Conservation (phyloP, 306 rosid genomes). For the Dryas drummondii region DNA sequence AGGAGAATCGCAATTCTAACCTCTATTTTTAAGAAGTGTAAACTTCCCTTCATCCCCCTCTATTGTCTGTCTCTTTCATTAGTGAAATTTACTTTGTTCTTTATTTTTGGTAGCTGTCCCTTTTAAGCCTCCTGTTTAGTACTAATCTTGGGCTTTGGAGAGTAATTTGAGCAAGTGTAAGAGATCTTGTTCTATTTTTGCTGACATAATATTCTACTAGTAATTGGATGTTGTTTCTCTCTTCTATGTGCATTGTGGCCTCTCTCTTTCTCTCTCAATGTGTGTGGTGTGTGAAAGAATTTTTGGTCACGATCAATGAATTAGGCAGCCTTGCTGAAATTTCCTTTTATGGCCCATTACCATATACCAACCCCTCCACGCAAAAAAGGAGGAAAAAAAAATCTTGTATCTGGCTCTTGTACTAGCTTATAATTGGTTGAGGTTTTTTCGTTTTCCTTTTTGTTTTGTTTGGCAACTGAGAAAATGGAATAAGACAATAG, state of each 20-base stretch:
- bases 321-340: background rate
- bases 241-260: too few species aligned
- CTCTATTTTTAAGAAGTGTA: slow-evolving; percentile 38
- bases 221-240: background rate
- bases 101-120: slow-evolving; percentile 13
- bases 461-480: background rate
- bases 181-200: slow-evolving; percentile 50
- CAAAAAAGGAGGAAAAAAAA: background rate
- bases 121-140: background rate
- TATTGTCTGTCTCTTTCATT: slow-evolving; percentile 16
- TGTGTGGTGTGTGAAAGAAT: background rate
- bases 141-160: slow-evolving; percentile 30
- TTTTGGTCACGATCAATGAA: background rate
- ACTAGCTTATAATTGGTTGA: background rate
- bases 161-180: slow-evolving; percentile 48
- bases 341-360: background rate
- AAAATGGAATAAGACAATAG: background rate
- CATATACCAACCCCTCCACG: background rate
- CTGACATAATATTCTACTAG: slow-evolving; percentile 14
- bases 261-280: background rate
- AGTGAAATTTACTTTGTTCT: slow-evolving; percentile 30
- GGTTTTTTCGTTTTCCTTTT: background rate
- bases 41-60: slow-evolving; percentile 4
- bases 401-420: background rate
- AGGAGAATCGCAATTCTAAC: slow-evolving; percentile 32